Evolutionary conservation across 2,329 filamentous ascomycete genomes (phyloP), one percentile per base, ranked within the genome.

Genomic region (Colletotrichum brevisporum): DNA sequence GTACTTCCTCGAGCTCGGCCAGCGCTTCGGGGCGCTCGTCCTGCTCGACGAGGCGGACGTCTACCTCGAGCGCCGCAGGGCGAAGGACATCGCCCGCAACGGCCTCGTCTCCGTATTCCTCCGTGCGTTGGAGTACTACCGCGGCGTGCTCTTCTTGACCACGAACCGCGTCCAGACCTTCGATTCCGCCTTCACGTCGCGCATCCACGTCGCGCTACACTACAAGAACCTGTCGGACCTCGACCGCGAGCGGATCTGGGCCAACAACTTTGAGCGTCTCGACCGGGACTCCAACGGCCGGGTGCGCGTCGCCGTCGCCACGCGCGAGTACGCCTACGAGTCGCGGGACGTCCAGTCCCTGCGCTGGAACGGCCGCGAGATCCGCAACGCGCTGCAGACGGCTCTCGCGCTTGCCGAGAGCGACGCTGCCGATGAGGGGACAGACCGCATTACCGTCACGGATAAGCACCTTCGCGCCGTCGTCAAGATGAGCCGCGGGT

Each of bases 11-110:
- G 75, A 82, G 48, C 80, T 87, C 4, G 86, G 79, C 48, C 83
- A 84, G 75, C 83, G 82, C 8, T 88, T 83, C 76, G 82, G 81
- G 18, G 86, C 83, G 45, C 81, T 89, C 6, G 81, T 89, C 6
- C 81, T 90, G 3, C 80, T 90, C 5, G 88, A 90, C 74, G 88
- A 90, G 75, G 87, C 86, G 3, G 88, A 90, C 63, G 86, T 89
- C 18, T 90, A 88, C 76, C 83, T 90, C 9, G 86, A 89, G 75
- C 77, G 83, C 60, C 85, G 88, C 2, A 77, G 78, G 2, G 74
- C 79, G 24, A 76, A 73, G 31, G 83, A 86, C 72, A 80, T 85
- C 55, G 76, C 75, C 24, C 82, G 83, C 67, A 86, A 86, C 74
- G 82, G 81, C 0, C 78, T 86, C 12, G 84, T 86, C 27, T 84